Conservation (phyloP, 2,329 filamentous ascomycete genomes). For the Neofusicoccum sp. region DNA sequence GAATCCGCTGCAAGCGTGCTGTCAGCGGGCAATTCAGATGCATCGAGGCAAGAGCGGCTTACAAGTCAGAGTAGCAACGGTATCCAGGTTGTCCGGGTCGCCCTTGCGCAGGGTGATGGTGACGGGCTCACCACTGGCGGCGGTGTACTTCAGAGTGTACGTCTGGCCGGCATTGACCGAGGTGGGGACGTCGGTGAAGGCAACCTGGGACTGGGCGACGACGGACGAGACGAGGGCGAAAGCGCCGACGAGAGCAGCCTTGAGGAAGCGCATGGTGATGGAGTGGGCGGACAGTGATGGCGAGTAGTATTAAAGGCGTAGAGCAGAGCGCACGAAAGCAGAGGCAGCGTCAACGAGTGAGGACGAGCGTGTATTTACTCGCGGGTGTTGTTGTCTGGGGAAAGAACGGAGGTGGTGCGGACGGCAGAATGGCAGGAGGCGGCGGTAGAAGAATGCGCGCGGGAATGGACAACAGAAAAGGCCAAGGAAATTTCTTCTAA, state of each 20-base stretch:
- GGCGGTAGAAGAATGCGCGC: conserved; percentile 10
- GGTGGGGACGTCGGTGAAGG: conserved; percentile 54
- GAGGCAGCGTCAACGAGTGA: background rate
- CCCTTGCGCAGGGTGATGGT: conserved; percentile 62
- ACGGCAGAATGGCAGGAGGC: background rate
- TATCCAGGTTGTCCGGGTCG: conserved; percentile 50
- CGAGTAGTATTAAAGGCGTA: background rate
- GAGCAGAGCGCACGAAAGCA: background rate
- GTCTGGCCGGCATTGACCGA: conserved; percentile 53
- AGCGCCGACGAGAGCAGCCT: conserved; percentile 49
- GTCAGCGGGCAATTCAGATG: conserved; percentile 24
- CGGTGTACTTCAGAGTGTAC: conserved; percentile 52
- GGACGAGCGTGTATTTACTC: conserved; percentile 13
- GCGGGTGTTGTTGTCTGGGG: background rate
- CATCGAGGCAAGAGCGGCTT: conserved; percentile 30
- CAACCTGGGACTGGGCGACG: conserved; percentile 45
- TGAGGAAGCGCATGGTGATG: conserved; percentile 54
- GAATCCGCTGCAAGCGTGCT: conserved; percentile 37
- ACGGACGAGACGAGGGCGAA: conserved; percentile 42
- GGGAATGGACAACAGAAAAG: conserved; percentile 3
- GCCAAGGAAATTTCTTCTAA: conserved; percentile 18
- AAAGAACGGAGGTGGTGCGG: conserved; percentile 5
- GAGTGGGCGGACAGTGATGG: conserved; percentile 20
- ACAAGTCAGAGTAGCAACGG: conserved; percentile 54
- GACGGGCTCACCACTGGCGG: conserved; percentile 50